Percentiles rank a stretch among this genome's conserved stretches.
phyloP scores from a whole-genome alignment of 352 stramenopile species.

The Globisporangium cylindrosporum region DNA sequence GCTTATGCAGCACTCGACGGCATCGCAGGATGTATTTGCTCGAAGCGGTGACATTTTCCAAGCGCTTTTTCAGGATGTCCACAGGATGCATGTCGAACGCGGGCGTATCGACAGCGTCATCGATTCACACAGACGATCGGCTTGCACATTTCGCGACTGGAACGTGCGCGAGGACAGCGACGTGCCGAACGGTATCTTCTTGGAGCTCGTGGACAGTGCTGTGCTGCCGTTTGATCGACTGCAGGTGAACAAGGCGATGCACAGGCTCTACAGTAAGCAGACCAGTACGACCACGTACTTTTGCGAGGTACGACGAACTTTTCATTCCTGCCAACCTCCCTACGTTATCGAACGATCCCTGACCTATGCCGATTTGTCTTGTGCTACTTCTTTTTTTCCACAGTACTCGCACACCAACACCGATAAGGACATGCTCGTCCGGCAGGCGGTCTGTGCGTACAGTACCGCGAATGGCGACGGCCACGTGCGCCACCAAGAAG shows the following conservation, averaged over 20 bases:
- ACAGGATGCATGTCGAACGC: neutral
- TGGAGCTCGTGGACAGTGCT: slow-evolving; percentile 28
- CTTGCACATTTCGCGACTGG: neutral
- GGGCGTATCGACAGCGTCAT: neutral
- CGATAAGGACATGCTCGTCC: slow-evolving; percentile 4
- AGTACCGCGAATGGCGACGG: slow-evolving; percentile 20
- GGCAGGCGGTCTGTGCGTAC: slow-evolving; percentile 12
- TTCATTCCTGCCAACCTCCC: neutral
- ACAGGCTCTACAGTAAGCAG: neutral
- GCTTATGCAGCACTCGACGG: neutral
- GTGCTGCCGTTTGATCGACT: slow-evolving; percentile 25
- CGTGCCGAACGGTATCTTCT: slow-evolving; percentile 19
- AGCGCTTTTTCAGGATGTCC: neutral
- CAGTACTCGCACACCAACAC: neutral
- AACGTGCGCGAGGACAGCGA: slow-evolving; percentile 1
- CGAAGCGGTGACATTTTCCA: neutral
- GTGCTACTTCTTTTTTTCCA: too few species aligned
- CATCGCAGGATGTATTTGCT: neutral
- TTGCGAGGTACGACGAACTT: neutral
- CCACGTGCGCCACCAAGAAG: slow-evolving; percentile 24
- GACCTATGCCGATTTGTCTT: too few species aligned
- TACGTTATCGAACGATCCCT: too few species aligned
- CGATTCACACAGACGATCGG: neutral
- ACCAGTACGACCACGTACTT: neutral
- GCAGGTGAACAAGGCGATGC: neutral